A percentile compares a stretch with the other conserved stretches of the same genome.
phyloP scores from a whole-genome alignment of 768 basidiomycete genomes.

The Agaricus sinodeliciosus region DNA sequence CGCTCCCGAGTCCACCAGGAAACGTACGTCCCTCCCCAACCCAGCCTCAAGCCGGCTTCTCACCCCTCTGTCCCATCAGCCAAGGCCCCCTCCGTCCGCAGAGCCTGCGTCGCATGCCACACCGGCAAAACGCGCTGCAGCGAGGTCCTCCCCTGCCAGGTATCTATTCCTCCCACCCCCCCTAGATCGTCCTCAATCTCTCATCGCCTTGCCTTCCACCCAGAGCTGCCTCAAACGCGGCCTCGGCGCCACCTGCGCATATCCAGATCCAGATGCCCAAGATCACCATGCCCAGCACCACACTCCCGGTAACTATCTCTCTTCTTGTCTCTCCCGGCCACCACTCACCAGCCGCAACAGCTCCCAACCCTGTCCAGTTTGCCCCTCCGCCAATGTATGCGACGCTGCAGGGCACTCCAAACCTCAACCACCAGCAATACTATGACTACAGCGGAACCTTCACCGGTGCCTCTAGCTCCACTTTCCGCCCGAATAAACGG shows the following conservation, averaged over 20 bases:
- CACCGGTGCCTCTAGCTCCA: conserved; percentile 64
- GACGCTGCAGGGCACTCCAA: conserved; percentile 37
- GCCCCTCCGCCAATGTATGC: conserved; percentile 47
- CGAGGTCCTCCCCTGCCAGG: conserved; percentile 79
- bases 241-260: conserved; percentile 60
- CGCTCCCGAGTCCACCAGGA: conserved; percentile 40
- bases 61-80: conserved; percentile 32
- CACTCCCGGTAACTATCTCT: conserved; percentile 27
- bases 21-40: conserved; percentile 55
- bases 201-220: neutral
- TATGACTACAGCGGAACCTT: conserved; percentile 73
- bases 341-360: conserved; percentile 11
- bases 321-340: neutral
- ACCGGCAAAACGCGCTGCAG: conserved; percentile 80
- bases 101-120: conserved; percentile 78
- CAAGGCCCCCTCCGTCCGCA: conserved; percentile 75
- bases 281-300: conserved; percentile 24
- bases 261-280: conserved; percentile 68
- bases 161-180: conserved; percentile 18
- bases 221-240: conserved; percentile 83
- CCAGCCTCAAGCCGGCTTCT: no score
- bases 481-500: conserved; percentile 76
- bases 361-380: conserved; percentile 31
- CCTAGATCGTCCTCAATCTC: neutral
- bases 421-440: conserved; percentile 58